Conservation (phyloP, 495 filamentous ascomycete species). For the Penicillium canariense region DNA sequence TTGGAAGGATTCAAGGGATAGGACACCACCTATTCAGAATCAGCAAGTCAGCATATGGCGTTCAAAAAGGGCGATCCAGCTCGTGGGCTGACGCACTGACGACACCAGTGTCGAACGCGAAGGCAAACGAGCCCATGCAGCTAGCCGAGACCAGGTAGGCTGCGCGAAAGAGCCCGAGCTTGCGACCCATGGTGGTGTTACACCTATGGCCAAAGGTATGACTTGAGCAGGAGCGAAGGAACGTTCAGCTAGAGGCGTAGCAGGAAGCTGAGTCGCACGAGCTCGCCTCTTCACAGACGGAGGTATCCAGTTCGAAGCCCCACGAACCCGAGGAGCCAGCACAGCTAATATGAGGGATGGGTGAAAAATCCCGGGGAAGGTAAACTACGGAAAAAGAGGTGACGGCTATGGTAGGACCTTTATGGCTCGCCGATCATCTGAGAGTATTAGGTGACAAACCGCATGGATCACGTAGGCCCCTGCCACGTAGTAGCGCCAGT, state of each 20-base stretch:
- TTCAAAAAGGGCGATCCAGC: neutral
- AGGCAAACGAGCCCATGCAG: conserved; percentile 42
- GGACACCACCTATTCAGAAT: conserved; percentile 31
- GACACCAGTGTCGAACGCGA: conserved; percentile 41
- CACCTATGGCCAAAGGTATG: neutral
- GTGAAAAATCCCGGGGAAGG: neutral
- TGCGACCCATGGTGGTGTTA: conserved; percentile 27
- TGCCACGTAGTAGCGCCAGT: neutral
- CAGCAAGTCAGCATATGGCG: neutral
- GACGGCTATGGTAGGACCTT: neutral
- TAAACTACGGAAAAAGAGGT: neutral
- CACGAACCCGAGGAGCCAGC: neutral
- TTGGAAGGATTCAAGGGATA: conserved; percentile 40
- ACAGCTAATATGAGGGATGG: neutral
- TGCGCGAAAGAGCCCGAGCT: conserved; percentile 33
- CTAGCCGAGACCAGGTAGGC: conserved; percentile 36
- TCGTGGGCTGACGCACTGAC: conserved; percentile 27
- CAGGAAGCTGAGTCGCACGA: neutral
- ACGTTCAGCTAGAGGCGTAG: neutral
- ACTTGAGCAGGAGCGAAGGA: neutral
- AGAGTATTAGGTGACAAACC: neutral
- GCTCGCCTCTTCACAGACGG: neutral
- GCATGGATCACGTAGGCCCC: neutral
- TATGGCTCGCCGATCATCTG: neutral
- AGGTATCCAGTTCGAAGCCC: too few species aligned